Evolutionary conservation across 148 eudicot species (phyloP).

Genomic region (Euryodendron excelsum): DNA sequence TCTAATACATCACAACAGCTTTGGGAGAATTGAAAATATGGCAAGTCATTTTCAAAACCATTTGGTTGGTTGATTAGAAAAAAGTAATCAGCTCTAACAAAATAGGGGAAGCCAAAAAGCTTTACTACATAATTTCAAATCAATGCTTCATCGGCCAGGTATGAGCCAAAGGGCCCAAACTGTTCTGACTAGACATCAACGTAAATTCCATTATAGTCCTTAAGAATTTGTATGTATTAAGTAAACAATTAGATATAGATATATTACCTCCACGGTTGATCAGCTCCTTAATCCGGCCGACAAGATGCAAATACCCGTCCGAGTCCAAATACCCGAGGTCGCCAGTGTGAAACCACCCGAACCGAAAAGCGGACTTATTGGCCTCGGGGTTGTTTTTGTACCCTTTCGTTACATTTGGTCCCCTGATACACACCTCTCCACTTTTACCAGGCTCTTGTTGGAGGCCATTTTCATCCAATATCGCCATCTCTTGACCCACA

Average conservation of each 20-base stretch:
- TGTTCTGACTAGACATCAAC: too few relatives aligned
- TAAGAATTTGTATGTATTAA: too few relatives aligned
- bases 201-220: too few relatives aligned
- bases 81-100: background rate
- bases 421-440: conserved; percentile 93
- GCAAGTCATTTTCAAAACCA: too few relatives aligned
- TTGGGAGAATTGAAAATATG: background rate
- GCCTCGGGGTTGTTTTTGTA: conserved; percentile 92
- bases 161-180: too few relatives aligned
- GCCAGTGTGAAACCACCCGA: conserved; percentile 97
- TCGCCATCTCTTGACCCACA: conserved; percentile 85
- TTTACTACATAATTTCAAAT: too few relatives aligned
- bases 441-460: conserved; percentile 47
- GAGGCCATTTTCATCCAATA: conserved; percentile 67
- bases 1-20: background rate
- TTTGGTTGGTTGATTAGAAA: background rate
- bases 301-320: conserved; percentile 87
- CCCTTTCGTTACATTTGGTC: conserved; percentile 85
- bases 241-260: too few relatives aligned
- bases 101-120: background rate
- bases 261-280: conserved; percentile 95
- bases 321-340: conserved; percentile 79
- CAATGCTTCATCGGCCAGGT: too few relatives aligned
- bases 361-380: conserved; percentile 65
- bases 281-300: conserved; percentile 93